A percentile compares a stretch with the other conserved stretches of the same genome.
These are phyloP conservation scores for Thalassia testudinum DNA, from an alignment of 116 monocot genomes.

Conservation along the genomic window DNA sequence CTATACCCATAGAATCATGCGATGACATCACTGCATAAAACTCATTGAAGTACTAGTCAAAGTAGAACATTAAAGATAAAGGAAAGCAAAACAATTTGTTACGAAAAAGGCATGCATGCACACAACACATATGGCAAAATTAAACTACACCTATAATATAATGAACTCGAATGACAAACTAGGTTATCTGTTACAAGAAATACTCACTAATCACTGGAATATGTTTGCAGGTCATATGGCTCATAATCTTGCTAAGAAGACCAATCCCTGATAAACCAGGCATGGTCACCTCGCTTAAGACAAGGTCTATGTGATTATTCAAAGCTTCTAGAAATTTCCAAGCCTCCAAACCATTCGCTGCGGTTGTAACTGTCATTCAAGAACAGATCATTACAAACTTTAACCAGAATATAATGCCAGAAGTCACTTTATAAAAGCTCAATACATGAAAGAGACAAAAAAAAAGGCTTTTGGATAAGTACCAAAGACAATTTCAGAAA, in stretches of 20 bases:
- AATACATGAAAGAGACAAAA: too few species aligned
- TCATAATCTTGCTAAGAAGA: slow-evolving; percentile 91
- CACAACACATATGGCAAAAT: too few species aligned
- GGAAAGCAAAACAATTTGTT: background rate
- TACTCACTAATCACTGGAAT: slow-evolving; percentile 97
- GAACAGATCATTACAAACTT: background rate
- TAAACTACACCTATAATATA: too few species aligned
- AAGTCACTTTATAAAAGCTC: too few species aligned
- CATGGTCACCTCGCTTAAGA: slow-evolving; percentile 89
- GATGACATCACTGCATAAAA: slow-evolving; percentile 98
- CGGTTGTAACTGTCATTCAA: slow-evolving; percentile 52
- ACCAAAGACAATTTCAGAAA: too few species aligned
- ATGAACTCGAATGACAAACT: background rate
- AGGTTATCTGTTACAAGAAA: background rate
- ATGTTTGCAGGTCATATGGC: slow-evolving; percentile 64
- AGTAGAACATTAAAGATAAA: slow-evolving; percentile 6
- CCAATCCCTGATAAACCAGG: slow-evolving; percentile 76
- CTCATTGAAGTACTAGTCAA: slow-evolving; percentile 20
- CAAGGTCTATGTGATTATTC: slow-evolving; percentile 62
- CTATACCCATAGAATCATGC: slow-evolving; percentile 90
- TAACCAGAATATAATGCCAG: too few species aligned
- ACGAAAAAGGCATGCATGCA: background rate
- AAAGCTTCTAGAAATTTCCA: slow-evolving; percentile 71
- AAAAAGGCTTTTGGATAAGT: too few species aligned
- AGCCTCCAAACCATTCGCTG: slow-evolving; percentile 73